Evolutionary conservation across 192 early-diverging fungal species (phyloP).

Genomic region (Mortierella hygrophila): DNA sequence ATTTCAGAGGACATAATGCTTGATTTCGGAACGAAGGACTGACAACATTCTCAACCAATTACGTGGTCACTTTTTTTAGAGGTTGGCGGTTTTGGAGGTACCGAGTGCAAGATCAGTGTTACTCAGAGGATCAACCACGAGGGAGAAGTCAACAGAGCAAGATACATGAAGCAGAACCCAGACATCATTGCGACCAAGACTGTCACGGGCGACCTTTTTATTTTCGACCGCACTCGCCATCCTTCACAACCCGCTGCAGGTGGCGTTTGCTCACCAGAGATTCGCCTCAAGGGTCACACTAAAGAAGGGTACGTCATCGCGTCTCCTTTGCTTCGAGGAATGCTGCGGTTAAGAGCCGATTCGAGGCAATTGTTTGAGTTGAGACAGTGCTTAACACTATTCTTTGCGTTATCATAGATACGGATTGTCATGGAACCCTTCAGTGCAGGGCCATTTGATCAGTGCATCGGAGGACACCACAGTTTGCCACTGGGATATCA

Average conservation of each 20-base stretch:
- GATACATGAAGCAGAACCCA: constrained; percentile 97
- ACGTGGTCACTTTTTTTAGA: constrained; percentile 57
- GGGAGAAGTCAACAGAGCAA: constrained; percentile 97
- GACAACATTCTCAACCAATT: not conserved
- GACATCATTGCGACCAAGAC: constrained; percentile 97
- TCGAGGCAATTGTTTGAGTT: not conserved
- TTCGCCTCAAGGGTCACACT: constrained; percentile 87
- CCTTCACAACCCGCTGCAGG: constrained; percentile 81
- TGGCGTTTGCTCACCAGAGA: constrained; percentile 87
- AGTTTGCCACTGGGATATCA: constrained; percentile 95
- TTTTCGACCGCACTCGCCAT: constrained; percentile 96
- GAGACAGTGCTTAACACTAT: not conserved
- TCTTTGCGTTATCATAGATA: constrained; percentile 66
- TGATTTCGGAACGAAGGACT: not conserved
- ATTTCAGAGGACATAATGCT: not conserved
- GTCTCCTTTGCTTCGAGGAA: not conserved
- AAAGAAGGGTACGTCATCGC: constrained; percentile 86
- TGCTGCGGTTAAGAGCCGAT: not conserved
- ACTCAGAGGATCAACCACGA: constrained; percentile 97
- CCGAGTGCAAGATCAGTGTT: constrained; percentile 83
- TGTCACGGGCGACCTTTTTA: constrained; percentile 90
- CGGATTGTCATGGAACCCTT: constrained; percentile 94
- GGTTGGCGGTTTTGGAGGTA: constrained; percentile 84
- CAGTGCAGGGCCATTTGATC: constrained; percentile 82
- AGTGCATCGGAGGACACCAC: constrained; percentile 94